phyloP scores from a whole-genome alignment of 176 grass and related monocot species.

The Aegilops umbellulata region DNA sequence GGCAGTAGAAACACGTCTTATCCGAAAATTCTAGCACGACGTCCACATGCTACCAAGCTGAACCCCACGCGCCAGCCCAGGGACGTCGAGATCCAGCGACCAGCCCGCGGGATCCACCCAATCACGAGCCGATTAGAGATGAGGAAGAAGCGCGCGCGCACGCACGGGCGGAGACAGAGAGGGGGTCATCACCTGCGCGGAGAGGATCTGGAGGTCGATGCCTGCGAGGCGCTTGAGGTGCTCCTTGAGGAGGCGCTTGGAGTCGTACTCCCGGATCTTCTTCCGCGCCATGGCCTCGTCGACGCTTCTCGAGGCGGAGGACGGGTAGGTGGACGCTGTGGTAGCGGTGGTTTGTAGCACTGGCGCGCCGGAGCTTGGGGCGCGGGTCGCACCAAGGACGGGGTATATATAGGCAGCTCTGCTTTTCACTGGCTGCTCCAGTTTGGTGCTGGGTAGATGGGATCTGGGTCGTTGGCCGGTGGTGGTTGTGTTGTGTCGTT shows the following conservation, averaged over 20 bases:
- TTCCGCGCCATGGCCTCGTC: constrained; percentile 67
- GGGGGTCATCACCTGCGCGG: constrained; percentile 49
- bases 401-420: background rate
- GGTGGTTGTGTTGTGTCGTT: background rate
- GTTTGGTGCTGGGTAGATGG: constrained; percentile 11
- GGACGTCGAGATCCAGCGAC: constrained; percentile 10
- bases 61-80: background rate
- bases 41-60: background rate
- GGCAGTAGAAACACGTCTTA: background rate
- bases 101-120: background rate
- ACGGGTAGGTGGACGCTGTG: background rate
- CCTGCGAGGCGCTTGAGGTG: constrained; percentile 82
- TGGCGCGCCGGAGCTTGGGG: background rate
- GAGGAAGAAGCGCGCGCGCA: background rate
- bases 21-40: background rate
- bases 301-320: background rate
- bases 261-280: constrained; percentile 99
- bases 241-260: constrained; percentile 85
- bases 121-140: background rate
- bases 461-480: background rate
- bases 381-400: background rate
- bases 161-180: background rate
- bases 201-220: constrained; percentile 87
- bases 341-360: background rate
- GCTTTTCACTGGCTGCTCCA: background rate